Conservation (phyloP, 2,329 filamentous ascomycete genomes). For the Pezicula radicicola region DNA sequence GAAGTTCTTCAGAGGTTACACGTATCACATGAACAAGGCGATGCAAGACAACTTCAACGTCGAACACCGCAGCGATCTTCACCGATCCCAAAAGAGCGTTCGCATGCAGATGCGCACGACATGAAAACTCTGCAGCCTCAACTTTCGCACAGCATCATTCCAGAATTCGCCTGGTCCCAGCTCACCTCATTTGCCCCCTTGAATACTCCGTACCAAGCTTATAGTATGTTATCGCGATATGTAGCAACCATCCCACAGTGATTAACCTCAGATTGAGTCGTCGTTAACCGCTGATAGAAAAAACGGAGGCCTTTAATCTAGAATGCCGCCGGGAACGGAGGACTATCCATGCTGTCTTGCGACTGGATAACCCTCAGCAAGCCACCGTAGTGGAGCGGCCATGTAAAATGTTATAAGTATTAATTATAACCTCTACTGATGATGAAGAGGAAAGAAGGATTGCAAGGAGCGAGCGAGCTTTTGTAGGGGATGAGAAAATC, state of each 20-base stretch:
- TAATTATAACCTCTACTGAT: conserved; percentile 35
- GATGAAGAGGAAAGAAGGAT: conserved; percentile 17
- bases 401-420: conserved; percentile 32
- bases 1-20: too few species aligned
- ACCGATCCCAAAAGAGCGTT: too few species aligned
- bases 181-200: too few species aligned
- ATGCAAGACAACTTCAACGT: too few species aligned
- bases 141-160: background rate
- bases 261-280: conserved; percentile 31
- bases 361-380: conserved; percentile 36
- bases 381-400: conserved; percentile 36
- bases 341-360: conserved; percentile 29
- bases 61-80: too few species aligned
- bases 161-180: too few species aligned
- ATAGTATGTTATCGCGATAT: conserved; percentile 11
- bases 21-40: too few species aligned
- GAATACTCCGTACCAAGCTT: too few species aligned
- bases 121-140: background rate
- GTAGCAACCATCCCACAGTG: conserved; percentile 42
- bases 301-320: conserved; percentile 35
- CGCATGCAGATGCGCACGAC: too few species aligned
- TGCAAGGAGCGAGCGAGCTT: conserved; percentile 4
- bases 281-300: conserved; percentile 38
- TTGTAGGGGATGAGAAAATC: conserved; percentile 6
- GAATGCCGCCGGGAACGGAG: conserved; percentile 39